Percentiles rank a stretch among this genome's conserved stretches.
These are phyloP conservation scores for Cryptomeria japonica DNA, from an alignment of 75 land plant species.

Conservation along the genomic window DNA sequence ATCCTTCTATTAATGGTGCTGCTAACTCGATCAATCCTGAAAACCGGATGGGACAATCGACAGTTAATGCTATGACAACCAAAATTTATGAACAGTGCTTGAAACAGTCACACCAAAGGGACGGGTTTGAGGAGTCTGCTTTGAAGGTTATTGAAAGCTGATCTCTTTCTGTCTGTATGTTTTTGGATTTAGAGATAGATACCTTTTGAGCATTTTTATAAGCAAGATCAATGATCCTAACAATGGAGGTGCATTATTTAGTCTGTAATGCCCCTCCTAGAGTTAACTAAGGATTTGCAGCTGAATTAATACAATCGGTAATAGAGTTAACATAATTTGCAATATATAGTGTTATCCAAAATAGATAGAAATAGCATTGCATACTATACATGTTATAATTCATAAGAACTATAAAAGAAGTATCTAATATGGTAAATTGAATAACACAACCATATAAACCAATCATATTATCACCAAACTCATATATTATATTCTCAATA, in stretches of 20 bases:
- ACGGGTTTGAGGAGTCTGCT: constrained; percentile 37
- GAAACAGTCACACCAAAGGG: constrained; percentile 43
- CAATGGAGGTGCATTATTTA: background rate
- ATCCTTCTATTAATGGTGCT: constrained; percentile 50
- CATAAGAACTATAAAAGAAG: too few species aligned
- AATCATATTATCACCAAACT: too few species aligned
- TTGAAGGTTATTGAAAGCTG: constrained; percentile 46
- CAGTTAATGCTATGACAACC: constrained; percentile 75
- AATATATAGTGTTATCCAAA: too few species aligned
- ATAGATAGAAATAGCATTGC: too few species aligned
- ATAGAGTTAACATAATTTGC: too few species aligned
- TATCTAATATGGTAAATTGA: too few species aligned
- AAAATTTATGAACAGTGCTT: constrained; percentile 73
- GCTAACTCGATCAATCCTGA: constrained; percentile 61
- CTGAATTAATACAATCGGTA: too few species aligned
- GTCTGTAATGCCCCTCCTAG: background rate
- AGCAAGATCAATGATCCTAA: background rate
- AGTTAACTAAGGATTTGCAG: too few species aligned
- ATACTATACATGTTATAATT: too few species aligned
- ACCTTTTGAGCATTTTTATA: background rate
- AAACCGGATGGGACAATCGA: constrained; percentile 60
- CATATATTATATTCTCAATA: too few species aligned
- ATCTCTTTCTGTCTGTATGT: constrained; percentile 11
- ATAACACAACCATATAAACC: too few species aligned
- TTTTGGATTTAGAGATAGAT: constrained; percentile 1